Percentiles rank a stretch among this genome's conserved stretches.
Conservation (phyloP, 768 basidiomycete genomes). For the Nidularia pulvinata region DNA sequence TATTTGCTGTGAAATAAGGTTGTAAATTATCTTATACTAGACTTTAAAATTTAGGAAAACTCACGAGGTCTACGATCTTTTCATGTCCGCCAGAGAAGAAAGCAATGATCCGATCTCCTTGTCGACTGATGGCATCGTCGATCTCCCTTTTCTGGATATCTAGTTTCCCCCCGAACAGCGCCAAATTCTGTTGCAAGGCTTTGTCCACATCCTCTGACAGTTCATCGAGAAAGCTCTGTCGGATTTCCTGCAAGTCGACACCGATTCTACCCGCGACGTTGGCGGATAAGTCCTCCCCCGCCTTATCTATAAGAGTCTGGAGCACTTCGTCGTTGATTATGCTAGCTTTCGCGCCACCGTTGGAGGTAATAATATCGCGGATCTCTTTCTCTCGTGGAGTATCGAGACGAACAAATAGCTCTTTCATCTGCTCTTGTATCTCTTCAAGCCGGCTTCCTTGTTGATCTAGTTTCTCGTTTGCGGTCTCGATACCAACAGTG, state of each 20-base stretch:
- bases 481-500: slow-evolving; percentile 22
- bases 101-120: background rate
- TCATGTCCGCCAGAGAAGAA: background rate
- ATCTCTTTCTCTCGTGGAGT: slow-evolving; percentile 30
- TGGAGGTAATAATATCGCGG: slow-evolving; percentile 23
- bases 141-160: slow-evolving; percentile 24
- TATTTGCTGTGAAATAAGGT: slow-evolving; percentile 26
- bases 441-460: slow-evolving; percentile 9
- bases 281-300: slow-evolving; percentile 7
- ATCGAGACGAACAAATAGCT: slow-evolving; percentile 25
- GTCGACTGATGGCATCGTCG: slow-evolving; percentile 3
- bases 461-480: slow-evolving; percentile 19
- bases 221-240: slow-evolving; percentile 10
- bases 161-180: slow-evolving; percentile 31
- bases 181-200: slow-evolving; percentile 23
- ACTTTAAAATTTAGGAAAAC: background rate
- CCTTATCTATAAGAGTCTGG: slow-evolving; percentile 15
- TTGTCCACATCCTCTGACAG: slow-evolving; percentile 14
- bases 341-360: slow-evolving; percentile 27
- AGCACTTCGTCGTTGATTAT: slow-evolving; percentile 25
- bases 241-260: slow-evolving; percentile 13
- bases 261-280: background rate
- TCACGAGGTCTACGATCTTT: background rate
- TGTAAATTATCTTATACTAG: no score
- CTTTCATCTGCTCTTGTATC: slow-evolving; percentile 20